Conservation (phyloP, 2,329 filamentous ascomycete species). For the Knoxdaviesia proteae region DNA sequence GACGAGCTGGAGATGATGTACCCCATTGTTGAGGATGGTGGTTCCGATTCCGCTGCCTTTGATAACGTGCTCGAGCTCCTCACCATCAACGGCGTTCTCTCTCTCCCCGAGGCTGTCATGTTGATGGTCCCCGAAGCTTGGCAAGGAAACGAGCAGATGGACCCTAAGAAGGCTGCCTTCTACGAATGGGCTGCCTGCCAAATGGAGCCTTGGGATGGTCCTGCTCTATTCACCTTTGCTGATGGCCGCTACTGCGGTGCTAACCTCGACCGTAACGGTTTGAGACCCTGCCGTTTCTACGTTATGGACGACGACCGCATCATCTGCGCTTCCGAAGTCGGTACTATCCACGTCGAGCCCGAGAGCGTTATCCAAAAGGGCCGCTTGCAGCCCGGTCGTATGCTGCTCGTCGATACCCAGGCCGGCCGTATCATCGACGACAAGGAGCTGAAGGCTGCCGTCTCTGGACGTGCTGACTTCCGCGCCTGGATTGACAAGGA, state of each 20-base stretch:
- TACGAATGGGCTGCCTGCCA: slow-evolving; percentile 97
- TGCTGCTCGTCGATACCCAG: slow-evolving; percentile 86
- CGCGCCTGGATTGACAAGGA: slow-evolving; percentile 70
- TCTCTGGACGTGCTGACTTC: slow-evolving; percentile 77
- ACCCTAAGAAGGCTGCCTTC: slow-evolving; percentile 87
- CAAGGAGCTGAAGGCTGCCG: slow-evolving; percentile 71
- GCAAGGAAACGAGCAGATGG: slow-evolving; percentile 85
- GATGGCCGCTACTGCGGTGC: slow-evolving; percentile 94
- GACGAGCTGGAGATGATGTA: slow-evolving; percentile 81
- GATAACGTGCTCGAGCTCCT: slow-evolving; percentile 90
- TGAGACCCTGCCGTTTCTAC: slow-evolving; percentile 91
- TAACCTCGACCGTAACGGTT: slow-evolving; percentile 86
- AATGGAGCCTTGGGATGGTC: slow-evolving; percentile 98
- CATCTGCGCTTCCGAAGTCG: slow-evolving; percentile 91
- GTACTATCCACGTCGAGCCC: slow-evolving; percentile 77
- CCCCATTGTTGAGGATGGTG: slow-evolving; percentile 88
- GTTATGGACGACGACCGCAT: slow-evolving; percentile 93
- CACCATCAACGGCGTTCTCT: slow-evolving; percentile 88
- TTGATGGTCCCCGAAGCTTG: slow-evolving; percentile 96
- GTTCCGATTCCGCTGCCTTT: slow-evolving; percentile 90
- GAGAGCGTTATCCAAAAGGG: slow-evolving; percentile 85
- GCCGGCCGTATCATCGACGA: slow-evolving; percentile 86
- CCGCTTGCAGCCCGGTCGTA: slow-evolving; percentile 79
- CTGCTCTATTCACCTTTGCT: slow-evolving; percentile 89
- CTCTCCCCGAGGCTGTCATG: slow-evolving; percentile 91